These are phyloP conservation scores for Tetraselmis chui DNA, from an alignment of 139 green algal genomes.

Conservation along the genomic window DNA sequence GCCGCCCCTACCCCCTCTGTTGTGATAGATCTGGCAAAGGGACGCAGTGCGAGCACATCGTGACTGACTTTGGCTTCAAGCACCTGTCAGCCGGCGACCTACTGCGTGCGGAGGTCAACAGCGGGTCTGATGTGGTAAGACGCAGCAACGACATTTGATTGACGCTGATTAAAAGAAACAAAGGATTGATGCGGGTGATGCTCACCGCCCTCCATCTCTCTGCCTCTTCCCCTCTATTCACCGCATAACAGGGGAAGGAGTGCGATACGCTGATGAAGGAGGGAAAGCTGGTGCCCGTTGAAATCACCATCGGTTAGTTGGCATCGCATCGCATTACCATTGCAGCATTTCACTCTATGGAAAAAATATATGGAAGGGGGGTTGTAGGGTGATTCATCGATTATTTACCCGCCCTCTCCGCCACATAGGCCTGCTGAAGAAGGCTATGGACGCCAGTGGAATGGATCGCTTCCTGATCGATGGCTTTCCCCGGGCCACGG, in stretches of 20 bases:
- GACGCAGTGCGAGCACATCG: conserved; percentile 77
- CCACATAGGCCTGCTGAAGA: conserved; percentile 44
- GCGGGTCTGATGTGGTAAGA: conserved; percentile 28
- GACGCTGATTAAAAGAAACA: no score
- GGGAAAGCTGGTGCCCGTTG: conserved; percentile 70
- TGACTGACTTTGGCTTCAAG: conserved; percentile 49
- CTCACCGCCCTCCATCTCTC: no score
- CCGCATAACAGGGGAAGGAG: conserved; percentile 49
- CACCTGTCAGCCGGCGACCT: conserved; percentile 65
- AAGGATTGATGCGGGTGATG: no score
- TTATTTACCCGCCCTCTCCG: not conserved
- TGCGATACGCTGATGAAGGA: conserved; percentile 73
- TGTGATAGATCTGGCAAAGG: conserved; percentile 58
- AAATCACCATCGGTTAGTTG: conserved; percentile 50
- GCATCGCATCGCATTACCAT: no score
- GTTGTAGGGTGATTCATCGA: no score
- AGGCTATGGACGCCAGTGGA: conserved; percentile 54
- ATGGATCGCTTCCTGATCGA: conserved; percentile 75
- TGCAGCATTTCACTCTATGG: no score
- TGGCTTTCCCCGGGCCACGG: conserved; percentile 80
- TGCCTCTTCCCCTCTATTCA: no score
- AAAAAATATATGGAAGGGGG: no score
- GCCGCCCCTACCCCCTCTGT: not conserved
- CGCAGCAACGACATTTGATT: no score
- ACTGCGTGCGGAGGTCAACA: conserved; percentile 64